Conservation (phyloP, 129 eudicot genomes). For the Escallonia rubra region DNA sequence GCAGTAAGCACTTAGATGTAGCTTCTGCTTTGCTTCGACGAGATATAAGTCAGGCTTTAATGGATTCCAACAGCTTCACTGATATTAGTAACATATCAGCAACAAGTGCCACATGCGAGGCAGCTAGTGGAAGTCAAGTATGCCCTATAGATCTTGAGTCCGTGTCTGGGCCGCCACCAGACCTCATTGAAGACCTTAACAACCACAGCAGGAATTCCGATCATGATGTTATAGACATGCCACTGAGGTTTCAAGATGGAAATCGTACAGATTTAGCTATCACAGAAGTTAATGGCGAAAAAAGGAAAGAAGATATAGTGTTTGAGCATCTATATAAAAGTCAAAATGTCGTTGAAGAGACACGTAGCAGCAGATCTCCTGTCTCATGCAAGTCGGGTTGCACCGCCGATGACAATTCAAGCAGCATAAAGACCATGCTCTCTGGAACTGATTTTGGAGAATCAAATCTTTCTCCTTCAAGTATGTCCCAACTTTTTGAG, state of each 20-base stretch:
- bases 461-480: neutral
- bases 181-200: conserved; percentile 13
- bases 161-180: conserved; percentile 28
- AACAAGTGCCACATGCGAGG: neutral
- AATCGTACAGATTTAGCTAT: neutral
- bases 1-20: neutral
- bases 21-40: neutral
- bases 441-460: conserved; percentile 17
- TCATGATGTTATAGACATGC: neutral
- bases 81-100: conserved; percentile 2
- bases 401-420: conserved; percentile 8
- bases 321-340: neutral
- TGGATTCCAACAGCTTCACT: conserved; percentile 6
- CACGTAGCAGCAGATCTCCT: conserved; percentile 7
- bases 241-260: neutral
- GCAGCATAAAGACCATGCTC: conserved; percentile 15
- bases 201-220: neutral
- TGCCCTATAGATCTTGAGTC: conserved; percentile 38
- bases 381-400: conserved; percentile 16
- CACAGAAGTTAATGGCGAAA: neutral
- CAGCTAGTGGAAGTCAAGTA: conserved; percentile 6
- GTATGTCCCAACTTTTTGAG: conserved; percentile 4
- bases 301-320: neutral
- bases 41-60: conserved; percentile 4
- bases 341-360: neutral